Evolutionary conservation across 2,329 filamentous ascomycete genomes (phyloP), one percentile per base, ranked within the genome.

Genomic region (Botrytis cinerea): DNA sequence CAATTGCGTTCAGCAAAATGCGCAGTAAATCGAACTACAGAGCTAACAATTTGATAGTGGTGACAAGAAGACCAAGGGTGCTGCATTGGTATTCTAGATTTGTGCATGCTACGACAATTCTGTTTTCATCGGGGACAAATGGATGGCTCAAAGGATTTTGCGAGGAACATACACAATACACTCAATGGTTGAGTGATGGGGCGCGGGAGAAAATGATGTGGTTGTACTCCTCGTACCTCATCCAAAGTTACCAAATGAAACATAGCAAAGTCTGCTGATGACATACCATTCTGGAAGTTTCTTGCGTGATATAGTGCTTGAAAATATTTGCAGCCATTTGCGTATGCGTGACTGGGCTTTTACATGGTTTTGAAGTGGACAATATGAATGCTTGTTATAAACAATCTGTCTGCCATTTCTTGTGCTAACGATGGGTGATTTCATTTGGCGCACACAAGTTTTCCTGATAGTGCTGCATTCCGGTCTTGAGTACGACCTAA

Each of bases 1-100:
- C 18, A 38, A 9, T 28, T 59, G 4, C 25, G 48, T 32, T n/a
- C 48, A 72, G 40, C 16, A 60, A 38, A n/a, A 12, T 20, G 14
- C 16, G 6, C 16, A 59, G n/a, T 16, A 38, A 16, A 43, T 32
- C 40, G 16, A 25, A 25, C 40, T 16, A 16, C 18, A 16, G 25
- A 68, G 62, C 71, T 72, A 48, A 72, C 51, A 46, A 16, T 74
- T 75, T 73, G 80, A 82, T 81, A 97, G 96, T 92, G 96, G 96
- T 91, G 96, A 99, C 92, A 99, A 99, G 95, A 99, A 99, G 94
- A 99, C 96, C 83, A 99, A 99, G 94, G 96, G 96, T 92, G 96
- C 96, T 83, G 96, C 96, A 87, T 91, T 99, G 84, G 96, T 99
- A 83, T 99, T 99, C 91, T 99, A 97, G 92, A 87, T 89, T 86